Evolutionary conservation across 768 basidiomycete species (phyloP).

Genomic region (Mycena galericulata): DNA sequence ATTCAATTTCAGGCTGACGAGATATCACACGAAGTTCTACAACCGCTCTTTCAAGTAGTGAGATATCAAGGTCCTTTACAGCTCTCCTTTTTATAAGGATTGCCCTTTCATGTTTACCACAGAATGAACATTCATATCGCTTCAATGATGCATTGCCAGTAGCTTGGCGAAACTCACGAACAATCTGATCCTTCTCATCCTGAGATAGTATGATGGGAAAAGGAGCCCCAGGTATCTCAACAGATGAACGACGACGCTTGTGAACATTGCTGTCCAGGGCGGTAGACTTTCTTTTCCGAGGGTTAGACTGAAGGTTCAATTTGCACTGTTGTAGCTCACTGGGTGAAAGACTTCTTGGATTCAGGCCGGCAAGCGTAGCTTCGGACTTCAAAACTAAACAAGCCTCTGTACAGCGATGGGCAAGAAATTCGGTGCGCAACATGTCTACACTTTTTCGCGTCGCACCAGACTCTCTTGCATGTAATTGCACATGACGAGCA

Average conservation of each 20-base stretch:
- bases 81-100: not conserved
- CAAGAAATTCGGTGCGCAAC: too few species aligned
- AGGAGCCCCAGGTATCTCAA: not conserved
- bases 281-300: too few species aligned
- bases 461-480: not conserved
- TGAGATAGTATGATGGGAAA: conserved; percentile 9
- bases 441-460: conserved; percentile 6
- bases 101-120: conserved; percentile 9
- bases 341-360: not conserved
- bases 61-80: conserved; percentile 22
- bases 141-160: too few species aligned
- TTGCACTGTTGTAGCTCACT: not conserved
- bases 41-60: conserved; percentile 22
- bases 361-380: not conserved
- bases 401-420: conserved; percentile 6
- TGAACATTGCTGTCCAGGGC: too few species aligned
- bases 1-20: conserved; percentile 19
- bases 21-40: too few species aligned
- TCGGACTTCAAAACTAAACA: conserved; percentile 11
- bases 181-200: conserved; percentile 17
- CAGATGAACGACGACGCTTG: too few species aligned
- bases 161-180: conserved; percentile 8
- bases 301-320: conserved; percentile 1
- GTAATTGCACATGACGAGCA: too few species aligned
- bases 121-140: too few species aligned